These are phyloP conservation scores for Triticum aestivum DNA, from an alignment of 176 grass and related monocot genomes.

Conservation along the genomic window DNA sequence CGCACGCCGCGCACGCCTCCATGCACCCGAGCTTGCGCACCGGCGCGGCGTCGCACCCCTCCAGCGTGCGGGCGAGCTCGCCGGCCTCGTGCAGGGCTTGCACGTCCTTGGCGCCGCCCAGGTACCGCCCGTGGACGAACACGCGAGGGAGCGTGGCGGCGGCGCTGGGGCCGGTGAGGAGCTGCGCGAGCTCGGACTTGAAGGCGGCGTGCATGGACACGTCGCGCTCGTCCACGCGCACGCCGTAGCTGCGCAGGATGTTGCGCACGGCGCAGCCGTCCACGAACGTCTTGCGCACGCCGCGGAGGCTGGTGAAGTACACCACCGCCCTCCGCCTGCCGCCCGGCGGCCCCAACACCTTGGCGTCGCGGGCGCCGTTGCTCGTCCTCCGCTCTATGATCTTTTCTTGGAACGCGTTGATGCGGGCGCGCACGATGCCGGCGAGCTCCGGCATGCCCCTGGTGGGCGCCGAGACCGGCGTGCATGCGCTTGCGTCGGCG, in stretches of 20 bases:
- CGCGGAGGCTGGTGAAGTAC: slow-evolving; percentile 82
- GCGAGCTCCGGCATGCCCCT: slow-evolving; percentile 33
- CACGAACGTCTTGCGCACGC: slow-evolving; percentile 72
- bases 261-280: slow-evolving; percentile 63
- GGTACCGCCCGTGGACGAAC: slow-evolving; percentile 58
- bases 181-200: slow-evolving; percentile 59
- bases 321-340: slow-evolving; percentile 57
- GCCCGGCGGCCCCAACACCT: slow-evolving; percentile 27
- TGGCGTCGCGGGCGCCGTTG: slow-evolving; percentile 13
- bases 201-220: slow-evolving; percentile 77
- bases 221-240: slow-evolving; percentile 75
- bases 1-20: slow-evolving; percentile 59
- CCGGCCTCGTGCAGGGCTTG: slow-evolving; percentile 50
- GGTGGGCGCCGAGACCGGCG: slow-evolving; percentile 2
- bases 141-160: slow-evolving; percentile 43
- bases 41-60: slow-evolving; percentile 49
- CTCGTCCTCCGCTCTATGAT: slow-evolving; percentile 33
- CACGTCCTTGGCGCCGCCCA: slow-evolving; percentile 76
- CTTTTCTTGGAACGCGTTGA: slow-evolving; percentile 55
- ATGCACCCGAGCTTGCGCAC: slow-evolving; percentile 45
- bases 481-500: not conserved
- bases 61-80: slow-evolving; percentile 38
- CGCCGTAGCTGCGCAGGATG: slow-evolving; percentile 64
- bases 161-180: slow-evolving; percentile 23
- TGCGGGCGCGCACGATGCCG: slow-evolving; percentile 52